Evolutionary conservation across 2,329 filamentous ascomycete genomes (phyloP).

Genomic region (Aureobasidium sp.): DNA sequence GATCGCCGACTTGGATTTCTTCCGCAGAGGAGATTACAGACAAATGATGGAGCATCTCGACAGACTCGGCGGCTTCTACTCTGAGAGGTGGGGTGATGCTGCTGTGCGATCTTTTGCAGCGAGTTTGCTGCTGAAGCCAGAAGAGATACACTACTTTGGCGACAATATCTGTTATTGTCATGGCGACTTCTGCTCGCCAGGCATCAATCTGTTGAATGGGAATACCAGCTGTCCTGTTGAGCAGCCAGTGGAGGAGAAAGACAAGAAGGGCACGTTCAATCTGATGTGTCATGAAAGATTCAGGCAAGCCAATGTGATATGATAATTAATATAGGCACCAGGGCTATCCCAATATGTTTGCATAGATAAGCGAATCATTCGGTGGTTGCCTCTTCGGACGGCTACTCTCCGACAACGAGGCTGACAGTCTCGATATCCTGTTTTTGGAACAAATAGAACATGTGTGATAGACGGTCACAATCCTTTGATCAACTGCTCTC

Average conservation of each 20-base stretch:
- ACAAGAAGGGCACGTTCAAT: not conserved
- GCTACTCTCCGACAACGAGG: too few relatives aligned
- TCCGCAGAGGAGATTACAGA: conserved; percentile 42
- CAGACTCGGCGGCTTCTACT: conserved; percentile 42
- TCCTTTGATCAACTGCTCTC: too few relatives aligned
- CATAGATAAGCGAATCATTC: too few relatives aligned
- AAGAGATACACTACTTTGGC: not conserved
- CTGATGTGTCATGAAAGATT: not conserved
- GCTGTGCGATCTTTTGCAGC: conserved; percentile 50
- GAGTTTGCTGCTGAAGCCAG: conserved; percentile 40
- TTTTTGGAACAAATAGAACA: too few relatives aligned
- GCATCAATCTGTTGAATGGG: not conserved
- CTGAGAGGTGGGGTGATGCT: conserved; percentile 42
- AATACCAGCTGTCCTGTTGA: not conserved
- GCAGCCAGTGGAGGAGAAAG: not conserved
- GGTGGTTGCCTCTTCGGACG: too few relatives aligned
- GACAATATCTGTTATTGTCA: not conserved
- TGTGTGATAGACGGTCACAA: too few relatives aligned
- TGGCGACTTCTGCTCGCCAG: not conserved
- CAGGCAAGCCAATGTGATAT: not conserved
- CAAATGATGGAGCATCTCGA: conserved; percentile 47
- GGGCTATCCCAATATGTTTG: too few relatives aligned
- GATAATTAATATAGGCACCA: not conserved
- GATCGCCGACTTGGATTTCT: conserved; percentile 44
- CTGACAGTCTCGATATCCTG: too few relatives aligned